Evolutionary conservation across 176 grass and related monocot genomes (phyloP), one percentile per base, ranked within the genome.

Genomic region (Typha latifolia): DNA sequence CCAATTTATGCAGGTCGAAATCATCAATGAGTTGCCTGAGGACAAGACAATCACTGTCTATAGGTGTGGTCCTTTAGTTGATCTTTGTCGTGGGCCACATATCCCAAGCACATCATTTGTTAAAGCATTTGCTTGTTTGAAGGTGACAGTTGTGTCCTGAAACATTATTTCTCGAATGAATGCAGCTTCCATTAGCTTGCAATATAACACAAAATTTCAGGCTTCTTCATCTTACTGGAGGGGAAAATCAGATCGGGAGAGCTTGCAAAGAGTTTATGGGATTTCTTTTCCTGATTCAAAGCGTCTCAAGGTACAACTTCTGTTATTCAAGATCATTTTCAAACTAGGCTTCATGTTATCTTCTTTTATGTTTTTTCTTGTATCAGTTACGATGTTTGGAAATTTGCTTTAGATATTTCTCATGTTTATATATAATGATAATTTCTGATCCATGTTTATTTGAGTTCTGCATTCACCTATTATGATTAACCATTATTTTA

Each of bases 31-130:
- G 21, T 87, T 99, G 75, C 89, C 94, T 0, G 89, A 87, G 53
- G 94, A 99, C 81, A 99, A 99, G 86, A 93, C 86, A 51, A 99
- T 99, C 79, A 99, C 94, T 65, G 94, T 99, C 48, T 99, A 99
- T 68, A 87, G 83, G 64, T 99, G 94, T 76, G 86, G 94, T 79
- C 94, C 86, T 80, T 68, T 99, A 78, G 81, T 99, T 76, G 94
- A 99, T 82, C 88, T 99, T 37, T 93, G 94, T 52, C 94, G 94
- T 83, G 94, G 94, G 23, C 94, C 94, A 23, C 94, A 99, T 78
- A 99, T 99, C 27, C 89, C 94, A 2, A 99, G 85, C 69, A 93
- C 94, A 67, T 90, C 94, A 31, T 99, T 93, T 52, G 94, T 99
- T 26, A 99, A 99, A 85, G 94, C 94, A 71, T 90, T 99, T 53